Percentiles rank a stretch among this genome's conserved stretches.
Evolutionary conservation across 768 basidiomycete species (phyloP).

Genomic region (Lactarius hatsudake): DNA sequence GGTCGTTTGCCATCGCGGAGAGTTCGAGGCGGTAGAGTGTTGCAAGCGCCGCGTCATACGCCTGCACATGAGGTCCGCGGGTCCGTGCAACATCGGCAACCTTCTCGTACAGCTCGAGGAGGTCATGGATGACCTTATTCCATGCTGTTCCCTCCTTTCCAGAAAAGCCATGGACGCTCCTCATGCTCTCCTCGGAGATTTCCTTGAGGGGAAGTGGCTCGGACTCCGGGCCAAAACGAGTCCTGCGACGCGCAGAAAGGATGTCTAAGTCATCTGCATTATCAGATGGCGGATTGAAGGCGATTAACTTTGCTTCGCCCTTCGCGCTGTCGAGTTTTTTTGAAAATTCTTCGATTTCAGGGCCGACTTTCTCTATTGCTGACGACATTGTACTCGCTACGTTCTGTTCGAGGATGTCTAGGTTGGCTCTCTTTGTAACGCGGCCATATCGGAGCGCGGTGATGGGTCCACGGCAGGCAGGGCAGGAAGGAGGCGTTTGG

Average conservation of each 20-base stretch:
- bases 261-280: conserved; percentile 1
- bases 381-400: conserved; percentile 35
- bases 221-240: conserved; percentile 11
- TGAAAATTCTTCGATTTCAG: conserved; percentile 20
- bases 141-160: conserved; percentile 30
- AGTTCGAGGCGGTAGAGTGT: conserved; percentile 36
- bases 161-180: conserved; percentile 26
- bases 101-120: conserved; percentile 31
- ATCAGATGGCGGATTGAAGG: neutral
- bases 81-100: conserved; percentile 30
- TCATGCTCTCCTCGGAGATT: conserved; percentile 23
- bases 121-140: conserved; percentile 26
- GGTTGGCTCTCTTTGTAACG: conserved; percentile 36
- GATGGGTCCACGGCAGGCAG: conserved; percentile 38
- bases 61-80: conserved; percentile 35
- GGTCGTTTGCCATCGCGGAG: conserved; percentile 26
- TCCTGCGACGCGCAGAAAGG: neutral
- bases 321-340: conserved; percentile 12
- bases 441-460: conserved; percentile 38
- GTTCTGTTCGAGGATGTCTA: conserved; percentile 41
- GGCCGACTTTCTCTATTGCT: conserved; percentile 23
- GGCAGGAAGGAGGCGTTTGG: conserved; percentile 36
- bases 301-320: conserved; percentile 25
- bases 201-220: conserved; percentile 26
- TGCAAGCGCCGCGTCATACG: conserved; percentile 37